A percentile compares a stretch with the other conserved stretches of the same genome.
Evolutionary conservation across 164 flowering plant species (phyloP).

Genomic region (Nymphaea thermarum): DNA sequence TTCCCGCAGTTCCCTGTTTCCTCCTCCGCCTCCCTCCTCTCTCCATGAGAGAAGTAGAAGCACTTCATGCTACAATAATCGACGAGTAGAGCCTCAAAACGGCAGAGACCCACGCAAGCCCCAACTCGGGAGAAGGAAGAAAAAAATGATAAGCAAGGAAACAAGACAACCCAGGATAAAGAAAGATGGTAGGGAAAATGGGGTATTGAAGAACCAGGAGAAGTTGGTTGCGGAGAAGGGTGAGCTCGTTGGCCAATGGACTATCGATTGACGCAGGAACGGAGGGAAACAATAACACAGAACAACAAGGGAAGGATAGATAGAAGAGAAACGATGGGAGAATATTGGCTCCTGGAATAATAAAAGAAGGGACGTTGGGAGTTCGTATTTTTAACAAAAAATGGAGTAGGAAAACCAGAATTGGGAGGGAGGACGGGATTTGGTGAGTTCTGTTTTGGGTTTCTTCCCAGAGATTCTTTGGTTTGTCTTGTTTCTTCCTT

Average conservation of each 20-base stretch:
- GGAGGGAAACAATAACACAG: background rate
- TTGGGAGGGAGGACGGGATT: background rate
- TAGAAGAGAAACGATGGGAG: background rate
- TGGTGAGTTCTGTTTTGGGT: background rate
- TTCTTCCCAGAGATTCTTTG: background rate
- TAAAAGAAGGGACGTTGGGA: conserved; percentile 1
- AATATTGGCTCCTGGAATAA: background rate
- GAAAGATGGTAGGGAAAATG: background rate
- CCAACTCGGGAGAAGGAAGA: background rate
- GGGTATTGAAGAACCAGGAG: background rate
- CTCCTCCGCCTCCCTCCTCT: conserved; percentile 30
- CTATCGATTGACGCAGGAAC: background rate
- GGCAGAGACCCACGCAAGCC: background rate
- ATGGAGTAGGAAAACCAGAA: background rate
- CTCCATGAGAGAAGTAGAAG: conserved; percentile 69
- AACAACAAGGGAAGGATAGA: background rate
- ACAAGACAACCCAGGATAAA: background rate
- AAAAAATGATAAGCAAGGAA: background rate
- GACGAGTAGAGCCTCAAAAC: background rate
- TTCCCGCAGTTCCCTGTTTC: conserved; percentile 5
- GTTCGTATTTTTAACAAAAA: background rate
- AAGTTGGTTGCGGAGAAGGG: background rate
- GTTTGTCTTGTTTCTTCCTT: background rate
- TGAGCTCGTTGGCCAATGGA: background rate
- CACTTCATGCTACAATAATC: conserved; percentile 49